Base-by-base conservation (phyloP, 768 basidiomycete species). In the Boletus coccyginus region DNA sequence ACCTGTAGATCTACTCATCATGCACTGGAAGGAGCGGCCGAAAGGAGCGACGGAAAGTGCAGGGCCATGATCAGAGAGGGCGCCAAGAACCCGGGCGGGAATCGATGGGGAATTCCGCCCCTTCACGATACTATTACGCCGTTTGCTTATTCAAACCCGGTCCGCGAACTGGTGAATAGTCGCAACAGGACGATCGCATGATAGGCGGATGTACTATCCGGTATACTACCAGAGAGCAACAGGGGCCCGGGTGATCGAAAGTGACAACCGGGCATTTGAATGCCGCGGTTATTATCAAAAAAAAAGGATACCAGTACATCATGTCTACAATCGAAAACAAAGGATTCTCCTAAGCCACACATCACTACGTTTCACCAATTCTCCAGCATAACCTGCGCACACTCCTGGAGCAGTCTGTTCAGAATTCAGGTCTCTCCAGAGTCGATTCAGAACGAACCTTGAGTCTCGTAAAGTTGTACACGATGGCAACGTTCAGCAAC, bases 401-500 rank as follows among this genome's bases (percentile, higher is more conserved):
- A 75, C 53, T 77, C 76, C 76, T 77, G 45, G 14, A 42, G 35
- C 11, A 16, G n/a, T 33, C 8, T 5, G 9, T 42, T 60, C 45
- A 63, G 46, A 36, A 43, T 46, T 35, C 24, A 24, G 6, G 27
- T n/a, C 6, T 38, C 12, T 10, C n/a, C n/a, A 29, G 33, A 42
- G 31, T 48, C 52, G 2, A 42, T 42, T 24, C 7, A 35, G 24
- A 64, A 69, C 74, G 33, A 49, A 92, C 91, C 78, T 83, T 89
- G 44, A 93, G 73, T 53, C 88, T 77, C 31, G 68, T 64, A 49
- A 94, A 73, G 61, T 83, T 85, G 67, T 93, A 88, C 44, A 86
- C 83, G 31, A 83, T 82, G 3, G 90, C 87, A 24, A 93, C 86
- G 67, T 92, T 95, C 42, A 90, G 84, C 56, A 95, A 85, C 40